phyloP scores from a whole-genome alignment of 1,139 yeast genomes.

The Scheffersomyces insectosa region DNA sequence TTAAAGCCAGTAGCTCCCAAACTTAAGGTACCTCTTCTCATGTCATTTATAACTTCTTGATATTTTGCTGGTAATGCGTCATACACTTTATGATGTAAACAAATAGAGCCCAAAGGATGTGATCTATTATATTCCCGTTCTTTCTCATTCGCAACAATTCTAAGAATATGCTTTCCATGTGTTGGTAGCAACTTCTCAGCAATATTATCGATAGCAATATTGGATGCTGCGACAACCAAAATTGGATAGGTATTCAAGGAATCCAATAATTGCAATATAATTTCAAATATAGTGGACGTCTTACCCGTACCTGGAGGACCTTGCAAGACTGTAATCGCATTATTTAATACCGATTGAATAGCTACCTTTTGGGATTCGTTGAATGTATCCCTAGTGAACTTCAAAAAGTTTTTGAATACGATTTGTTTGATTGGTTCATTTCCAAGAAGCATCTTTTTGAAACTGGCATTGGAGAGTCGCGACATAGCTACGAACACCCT shows the following conservation, averaged over 20 bases:
- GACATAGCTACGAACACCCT: conserved; percentile 68
- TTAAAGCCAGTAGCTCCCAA: conserved; percentile 45
- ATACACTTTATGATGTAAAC: conserved; percentile 62
- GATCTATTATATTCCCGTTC: conserved; percentile 57
- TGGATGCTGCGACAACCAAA: conserved; percentile 73
- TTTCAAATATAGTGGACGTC: conserved; percentile 65
- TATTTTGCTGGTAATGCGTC: conserved; percentile 47
- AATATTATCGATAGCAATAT: conserved; percentile 74
- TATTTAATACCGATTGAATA: conserved; percentile 66
- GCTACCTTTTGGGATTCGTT: conserved; percentile 70
- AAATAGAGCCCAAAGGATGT: conserved; percentile 59
- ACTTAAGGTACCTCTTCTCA: conserved; percentile 38
- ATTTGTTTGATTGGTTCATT: conserved; percentile 61
- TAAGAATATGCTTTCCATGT: conserved; percentile 52
- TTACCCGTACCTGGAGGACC: conserved; percentile 77
- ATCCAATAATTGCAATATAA: conserved; percentile 59
- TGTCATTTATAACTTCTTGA: conserved; percentile 42
- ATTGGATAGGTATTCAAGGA: conserved; percentile 62
- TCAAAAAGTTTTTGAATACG: conserved; percentile 54
- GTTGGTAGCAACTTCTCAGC: conserved; percentile 63
- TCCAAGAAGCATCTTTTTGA: conserved; percentile 60
- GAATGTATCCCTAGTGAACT: conserved; percentile 47
- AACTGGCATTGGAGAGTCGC: conserved; percentile 55
- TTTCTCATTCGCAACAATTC: conserved; percentile 63
- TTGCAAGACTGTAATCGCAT: conserved; percentile 62